These are phyloP conservation scores for Septoria petroselini DNA, from an alignment of 2,329 filamentous ascomycete species.

Conservation along the genomic window DNA sequence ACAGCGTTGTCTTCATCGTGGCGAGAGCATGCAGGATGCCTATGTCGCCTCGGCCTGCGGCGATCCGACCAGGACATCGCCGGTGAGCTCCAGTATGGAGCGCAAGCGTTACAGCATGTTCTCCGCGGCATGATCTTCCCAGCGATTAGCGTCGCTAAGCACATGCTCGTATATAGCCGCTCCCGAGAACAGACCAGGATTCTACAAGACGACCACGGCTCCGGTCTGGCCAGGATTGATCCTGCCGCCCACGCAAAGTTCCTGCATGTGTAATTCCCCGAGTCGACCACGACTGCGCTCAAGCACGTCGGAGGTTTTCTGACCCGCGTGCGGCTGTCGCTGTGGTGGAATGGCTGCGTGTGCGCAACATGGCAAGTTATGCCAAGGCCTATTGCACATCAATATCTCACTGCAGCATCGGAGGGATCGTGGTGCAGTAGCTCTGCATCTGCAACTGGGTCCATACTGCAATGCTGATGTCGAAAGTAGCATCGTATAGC, in stretches of 20 bases:
- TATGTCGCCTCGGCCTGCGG: neutral
- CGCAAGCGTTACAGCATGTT: neutral
- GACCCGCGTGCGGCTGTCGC: neutral
- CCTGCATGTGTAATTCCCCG: too few species aligned
- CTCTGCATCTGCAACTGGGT: neutral
- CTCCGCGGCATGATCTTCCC: neutral
- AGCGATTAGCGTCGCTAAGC: too few species aligned
- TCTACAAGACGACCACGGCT: neutral
- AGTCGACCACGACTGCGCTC: too few species aligned
- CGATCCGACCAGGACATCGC: neutral
- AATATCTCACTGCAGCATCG: slow-evolving; percentile 11
- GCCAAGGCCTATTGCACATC: neutral
- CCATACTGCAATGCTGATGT: neutral
- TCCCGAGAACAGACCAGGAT: neutral
- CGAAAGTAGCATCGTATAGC: neutral
- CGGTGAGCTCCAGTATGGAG: neutral
- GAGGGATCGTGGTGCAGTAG: slow-evolving; percentile 3
- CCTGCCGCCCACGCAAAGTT: too few species aligned
- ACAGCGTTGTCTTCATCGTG: neutral
- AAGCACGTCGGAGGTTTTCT: neutral
- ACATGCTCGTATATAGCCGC: too few species aligned
- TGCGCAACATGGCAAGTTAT: neutral
- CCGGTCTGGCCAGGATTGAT: too few species aligned
- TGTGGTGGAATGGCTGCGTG: neutral
- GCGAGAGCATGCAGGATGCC: neutral